Evolutionary conservation across 2,329 filamentous ascomycete species (phyloP), one percentile per base, ranked within the genome.

Genomic region (Fusarium keratoplasticum): DNA sequence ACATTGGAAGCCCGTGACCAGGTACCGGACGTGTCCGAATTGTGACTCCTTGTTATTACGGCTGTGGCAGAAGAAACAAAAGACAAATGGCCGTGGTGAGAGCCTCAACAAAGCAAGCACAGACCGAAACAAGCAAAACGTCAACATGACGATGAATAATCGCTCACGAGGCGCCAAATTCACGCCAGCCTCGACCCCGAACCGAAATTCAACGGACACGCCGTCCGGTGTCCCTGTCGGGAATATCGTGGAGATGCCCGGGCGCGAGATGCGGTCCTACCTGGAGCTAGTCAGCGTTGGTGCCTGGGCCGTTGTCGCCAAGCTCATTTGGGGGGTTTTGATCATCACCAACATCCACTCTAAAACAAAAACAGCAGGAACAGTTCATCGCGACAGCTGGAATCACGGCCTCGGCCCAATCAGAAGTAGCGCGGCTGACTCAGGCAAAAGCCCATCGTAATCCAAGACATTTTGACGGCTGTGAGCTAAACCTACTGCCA

Each of bases 301-400:
- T 58, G 35, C 55, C 55, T 58, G 55, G 47, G 47, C 27, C 47
- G 47, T 31, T 31, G 29, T 14, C 8, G 47, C 47, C 47, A 31
- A n/a, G 6, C 25, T 31, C 25, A n/a, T 52, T 29, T 52, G 47
- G 47, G 10, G 47, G 11, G 27, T 31, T 50, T 27, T 61, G 25
- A 33, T 47, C 27, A 27, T 35, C 27, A 36, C 22, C 27, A 47
- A n/a, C 38, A 52, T 52, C 20, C 29, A 42, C 20, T 57, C 71
- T 73, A 65, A 68, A 61, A 72, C 71, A 57, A 69, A 73, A 71
- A 74, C 67, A 74, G 71, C 64, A 73, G 71, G 71, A 73, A 65
- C 57, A 44, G 61, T 62, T 40, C 55, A 70, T 66, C 42, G 8
- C 38, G 67, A 22, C 55, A 55, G 57, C 31, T 55, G 31, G 61